phyloP scores from a whole-genome alignment of 2,329 filamentous ascomycete genomes.

The Phyllosticta citrichinensis region DNA sequence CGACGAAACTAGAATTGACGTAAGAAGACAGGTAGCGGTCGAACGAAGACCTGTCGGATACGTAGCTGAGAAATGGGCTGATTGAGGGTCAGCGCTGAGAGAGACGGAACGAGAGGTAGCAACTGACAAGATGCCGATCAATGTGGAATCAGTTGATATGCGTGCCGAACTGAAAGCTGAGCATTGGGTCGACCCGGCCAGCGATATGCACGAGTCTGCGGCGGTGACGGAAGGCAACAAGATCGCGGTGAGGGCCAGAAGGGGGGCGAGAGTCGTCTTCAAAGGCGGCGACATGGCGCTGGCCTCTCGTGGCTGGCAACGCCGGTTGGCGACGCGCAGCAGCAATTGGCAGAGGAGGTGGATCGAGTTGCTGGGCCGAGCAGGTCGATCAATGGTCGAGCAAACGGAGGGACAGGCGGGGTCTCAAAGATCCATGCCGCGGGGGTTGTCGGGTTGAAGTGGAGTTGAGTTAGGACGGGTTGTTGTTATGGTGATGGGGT shows the following conservation, averaged over 20 bases:
- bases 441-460: neutral
- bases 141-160: conserved; percentile 51
- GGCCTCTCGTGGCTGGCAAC: neutral
- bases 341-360: neutral
- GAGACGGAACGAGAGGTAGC: neutral
- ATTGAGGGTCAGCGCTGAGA: conserved; percentile 12
- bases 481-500: neutral
- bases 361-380: neutral
- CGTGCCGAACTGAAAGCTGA: conserved; percentile 63
- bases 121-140: conserved; percentile 54
- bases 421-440: neutral
- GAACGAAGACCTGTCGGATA: conserved; percentile 66
- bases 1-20: conserved; percentile 63
- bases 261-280: neutral
- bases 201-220: conserved; percentile 49
- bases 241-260: neutral
- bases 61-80: conserved; percentile 77
- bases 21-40: conserved; percentile 66
- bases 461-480: neutral
- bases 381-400: neutral
- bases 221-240: neutral
- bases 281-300: neutral
- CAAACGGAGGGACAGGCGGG: neutral
- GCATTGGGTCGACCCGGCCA: conserved; percentile 60
- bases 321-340: neutral